Percentiles rank a stretch among this genome's conserved stretches.
These are phyloP conservation scores for Fragaria ananassa DNA, from an alignment of 306 rosid genomes.

Conservation along the genomic window DNA sequence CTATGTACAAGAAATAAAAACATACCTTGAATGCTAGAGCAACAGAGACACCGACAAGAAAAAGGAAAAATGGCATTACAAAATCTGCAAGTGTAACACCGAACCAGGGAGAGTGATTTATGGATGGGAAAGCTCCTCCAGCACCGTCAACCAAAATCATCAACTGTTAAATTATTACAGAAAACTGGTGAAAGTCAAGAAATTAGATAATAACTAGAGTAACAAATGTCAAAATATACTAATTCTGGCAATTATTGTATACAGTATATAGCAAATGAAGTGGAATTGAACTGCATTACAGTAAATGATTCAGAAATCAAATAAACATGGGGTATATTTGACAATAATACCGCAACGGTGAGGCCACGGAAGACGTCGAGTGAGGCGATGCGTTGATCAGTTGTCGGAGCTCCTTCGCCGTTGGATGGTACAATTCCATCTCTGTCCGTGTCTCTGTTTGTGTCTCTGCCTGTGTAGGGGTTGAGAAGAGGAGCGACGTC, in stretches of 20 bases:
- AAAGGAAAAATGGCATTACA: constrained; percentile 77
- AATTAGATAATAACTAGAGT: too few species aligned
- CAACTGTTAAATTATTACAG: constrained; percentile 34
- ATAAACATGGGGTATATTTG: background rate
- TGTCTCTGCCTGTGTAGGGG: background rate
- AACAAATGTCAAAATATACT: too few species aligned
- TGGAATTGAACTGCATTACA: background rate
- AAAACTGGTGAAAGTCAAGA: background rate
- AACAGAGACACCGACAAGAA: constrained; percentile 65
- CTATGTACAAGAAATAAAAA: background rate
- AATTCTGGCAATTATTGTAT: too few species aligned
- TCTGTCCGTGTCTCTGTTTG: constrained; percentile 11
- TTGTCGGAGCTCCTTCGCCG: constrained; percentile 25
- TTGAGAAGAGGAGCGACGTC: constrained; percentile 27
- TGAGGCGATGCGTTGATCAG: constrained; percentile 60
- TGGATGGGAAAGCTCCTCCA: constrained; percentile 70
- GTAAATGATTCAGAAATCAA: background rate
- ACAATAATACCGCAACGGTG: constrained; percentile 54
- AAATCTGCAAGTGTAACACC: constrained; percentile 80
- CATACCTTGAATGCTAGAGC: constrained; percentile 68
- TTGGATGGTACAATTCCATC: constrained; percentile 27
- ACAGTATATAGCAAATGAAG: background rate
- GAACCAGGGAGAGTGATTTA: constrained; percentile 83
- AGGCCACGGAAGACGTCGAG: constrained; percentile 84
- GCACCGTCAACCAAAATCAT: constrained; percentile 77